phyloP scores from a whole-genome alignment of 2,329 filamentous ascomycete species.

The Sporothrix pallida region DNA sequence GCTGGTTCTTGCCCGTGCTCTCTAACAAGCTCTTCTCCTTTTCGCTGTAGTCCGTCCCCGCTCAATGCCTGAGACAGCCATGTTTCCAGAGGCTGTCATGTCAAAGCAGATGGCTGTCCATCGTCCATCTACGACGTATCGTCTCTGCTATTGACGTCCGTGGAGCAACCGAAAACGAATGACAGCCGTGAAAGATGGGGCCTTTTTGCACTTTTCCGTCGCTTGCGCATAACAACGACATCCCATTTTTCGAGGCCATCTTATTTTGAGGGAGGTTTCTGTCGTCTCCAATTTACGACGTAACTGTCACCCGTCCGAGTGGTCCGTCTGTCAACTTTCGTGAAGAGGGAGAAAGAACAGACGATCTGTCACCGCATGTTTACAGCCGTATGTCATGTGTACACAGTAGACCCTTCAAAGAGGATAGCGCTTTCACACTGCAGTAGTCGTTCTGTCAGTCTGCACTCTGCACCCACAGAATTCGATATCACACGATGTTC shows the following conservation, averaged over 20 bases:
- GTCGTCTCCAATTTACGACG: not conserved
- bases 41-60: not conserved
- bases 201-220: not conserved
- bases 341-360: no score
- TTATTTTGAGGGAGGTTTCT: slow-evolving; percentile 15
- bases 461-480: not conserved
- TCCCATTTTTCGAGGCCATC: not conserved
- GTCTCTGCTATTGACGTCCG: no score
- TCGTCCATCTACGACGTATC: no score
- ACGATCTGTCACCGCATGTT: slow-evolving; percentile 13
- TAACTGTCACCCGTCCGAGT: slow-evolving; percentile 2
- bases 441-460: not conserved
- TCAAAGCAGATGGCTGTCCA: no score
- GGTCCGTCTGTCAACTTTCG: not conserved
- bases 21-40: not conserved
- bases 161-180: no score
- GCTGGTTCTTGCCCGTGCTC: slow-evolving; percentile 8
- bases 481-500: not conserved
- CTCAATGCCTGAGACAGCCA: slow-evolving; percentile 2
- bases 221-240: slow-evolving; percentile 9
- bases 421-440: slow-evolving; percentile 17
- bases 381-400: no score
- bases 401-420: not conserved
- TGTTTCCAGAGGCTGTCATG: slow-evolving; percentile 5
- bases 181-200: slow-evolving; percentile 3